These are phyloP conservation scores for Ophiostoma pallidulum DNA, from an alignment of 2,329 filamentous ascomycete genomes.

Conservation along the genomic window DNA sequence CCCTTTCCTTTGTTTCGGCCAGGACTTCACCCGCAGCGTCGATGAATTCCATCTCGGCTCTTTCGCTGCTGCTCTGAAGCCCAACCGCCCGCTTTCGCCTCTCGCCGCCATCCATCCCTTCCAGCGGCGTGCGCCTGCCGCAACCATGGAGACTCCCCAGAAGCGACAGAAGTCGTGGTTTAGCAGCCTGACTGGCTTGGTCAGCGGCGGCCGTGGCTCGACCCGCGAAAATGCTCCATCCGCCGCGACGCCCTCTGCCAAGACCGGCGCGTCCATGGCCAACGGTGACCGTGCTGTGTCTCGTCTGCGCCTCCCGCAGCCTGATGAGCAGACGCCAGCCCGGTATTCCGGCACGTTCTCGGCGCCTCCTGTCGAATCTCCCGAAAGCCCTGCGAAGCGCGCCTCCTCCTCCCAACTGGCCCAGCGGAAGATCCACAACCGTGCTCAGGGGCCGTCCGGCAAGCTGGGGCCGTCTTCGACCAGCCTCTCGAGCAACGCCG, in stretches of 20 bases:
- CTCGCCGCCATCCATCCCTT: background rate
- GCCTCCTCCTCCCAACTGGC: constrained; percentile 26
- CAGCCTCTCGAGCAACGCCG: background rate
- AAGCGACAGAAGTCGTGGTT: constrained; percentile 16
- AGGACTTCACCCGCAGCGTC: constrained; percentile 1
- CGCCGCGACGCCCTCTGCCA: background rate
- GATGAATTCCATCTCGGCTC: constrained; percentile 10
- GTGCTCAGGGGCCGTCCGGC: constrained; percentile 25
- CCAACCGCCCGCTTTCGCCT: background rate
- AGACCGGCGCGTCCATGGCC: background rate
- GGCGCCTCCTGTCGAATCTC: constrained; percentile 17
- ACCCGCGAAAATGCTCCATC: constrained; percentile 2
- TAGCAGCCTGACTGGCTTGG: constrained; percentile 15
- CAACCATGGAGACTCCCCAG: constrained; percentile 15
- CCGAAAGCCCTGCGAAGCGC: constrained; percentile 26
- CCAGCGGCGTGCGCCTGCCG: background rate
- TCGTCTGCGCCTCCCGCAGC: background rate
- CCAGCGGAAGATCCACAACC: constrained; percentile 26
- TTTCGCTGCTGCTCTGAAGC: constrained; percentile 6
- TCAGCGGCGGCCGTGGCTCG: constrained; percentile 10
- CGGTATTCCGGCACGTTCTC: constrained; percentile 16
- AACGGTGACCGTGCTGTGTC: constrained; percentile 2
- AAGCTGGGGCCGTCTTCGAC: constrained; percentile 15
- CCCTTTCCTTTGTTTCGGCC: background rate
- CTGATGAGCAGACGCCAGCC: constrained; percentile 9